Evolutionary conservation across 208 protist genomes (phyloP), one percentile per base, ranked within the genome.

Genomic region (Acanthamoeba healyi): DNA sequence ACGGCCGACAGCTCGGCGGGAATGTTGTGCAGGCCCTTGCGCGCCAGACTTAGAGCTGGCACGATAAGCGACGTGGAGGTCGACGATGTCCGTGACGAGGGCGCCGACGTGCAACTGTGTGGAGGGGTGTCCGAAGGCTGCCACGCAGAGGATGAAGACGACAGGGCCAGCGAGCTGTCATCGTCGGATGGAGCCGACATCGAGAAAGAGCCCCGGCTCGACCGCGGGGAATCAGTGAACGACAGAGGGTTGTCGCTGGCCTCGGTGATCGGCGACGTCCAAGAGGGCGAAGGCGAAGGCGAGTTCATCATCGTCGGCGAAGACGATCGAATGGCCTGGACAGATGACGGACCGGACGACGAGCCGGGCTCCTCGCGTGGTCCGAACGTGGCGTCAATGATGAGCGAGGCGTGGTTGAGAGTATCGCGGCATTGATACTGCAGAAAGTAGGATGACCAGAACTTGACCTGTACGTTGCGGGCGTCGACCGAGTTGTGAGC

Each of bases 361-460:
- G 70, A 40, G 38, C 81, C 54, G 19, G 29, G 22, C 40, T 67
- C 61, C 4, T 67, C 61, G 5, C 61, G 61, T 15, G 29, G 12
- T 7, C 61, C 61, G 36, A 67, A 67, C 61, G 81, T 89, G 44
- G 44, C 81, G 34, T 89, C 81, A 26, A 89, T 65, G 81, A 89
- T 56, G 42, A 56, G 44, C 29, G 81, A 89, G 15, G 81, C 38
- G 54, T 89, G 44, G 26, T 24, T 67, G 17, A 89, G 81, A 7
- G 81, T 42, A 36, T 89, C 81, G 15, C 49, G 38, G 49, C 81
- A 89, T 26, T 89, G 81, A 38, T 63, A 89, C 34, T 65, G 81
- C 38, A 89, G 54, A 34, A 67, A 89, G 81, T 89, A 89, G 15
- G 29, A 38, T 9, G 51, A 89, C 81, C 81, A 89, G 38, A 89